phyloP scores from a whole-genome alignment of 768 basidiomycete genomes.

The Suillus subaureus region DNA sequence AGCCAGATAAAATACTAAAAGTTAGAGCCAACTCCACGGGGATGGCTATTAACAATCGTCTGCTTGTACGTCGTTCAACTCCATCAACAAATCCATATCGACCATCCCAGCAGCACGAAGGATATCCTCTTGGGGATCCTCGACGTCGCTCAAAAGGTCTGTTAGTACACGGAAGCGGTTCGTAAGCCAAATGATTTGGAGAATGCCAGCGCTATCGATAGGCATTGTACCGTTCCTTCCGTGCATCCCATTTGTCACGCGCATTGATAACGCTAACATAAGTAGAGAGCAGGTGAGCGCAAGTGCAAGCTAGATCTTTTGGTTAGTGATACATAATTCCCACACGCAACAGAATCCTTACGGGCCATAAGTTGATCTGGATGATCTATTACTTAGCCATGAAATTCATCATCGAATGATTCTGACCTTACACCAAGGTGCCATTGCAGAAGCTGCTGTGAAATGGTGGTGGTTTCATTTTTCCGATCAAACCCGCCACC shows the following conservation, averaged over 20 bases:
- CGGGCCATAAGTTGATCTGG: conserved; percentile 21
- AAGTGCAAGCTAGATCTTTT: conserved; percentile 9
- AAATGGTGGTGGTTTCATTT: conserved; percentile 8
- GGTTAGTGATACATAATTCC: neutral
- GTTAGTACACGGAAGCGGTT: conserved; percentile 9
- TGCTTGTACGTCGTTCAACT: neutral
- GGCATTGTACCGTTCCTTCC: neutral
- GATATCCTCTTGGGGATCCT: conserved; percentile 1
- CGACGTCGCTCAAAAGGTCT: conserved; percentile 4
- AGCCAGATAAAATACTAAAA: too few relatives aligned
- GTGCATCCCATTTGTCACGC: neutral
- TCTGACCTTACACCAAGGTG: conserved; percentile 17
- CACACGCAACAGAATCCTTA: conserved; percentile 4
- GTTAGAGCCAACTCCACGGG: too few relatives aligned
- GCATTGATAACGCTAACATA: conserved; percentile 5
- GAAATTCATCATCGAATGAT: neutral
- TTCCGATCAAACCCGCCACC: conserved; percentile 15
- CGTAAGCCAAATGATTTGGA: conserved; percentile 18
- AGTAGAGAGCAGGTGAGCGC: conserved; percentile 11
- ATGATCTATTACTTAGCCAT: neutral
- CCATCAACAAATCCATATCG: neutral
- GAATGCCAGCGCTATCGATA: conserved; percentile 12
- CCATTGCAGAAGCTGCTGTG: conserved; percentile 12
- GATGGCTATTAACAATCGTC: neutral
- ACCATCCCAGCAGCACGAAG: conserved; percentile 17